Base-by-base conservation (phyloP, 2,329 filamentous ascomycete genomes). In the Fusarium oligoseptatum region DNA sequence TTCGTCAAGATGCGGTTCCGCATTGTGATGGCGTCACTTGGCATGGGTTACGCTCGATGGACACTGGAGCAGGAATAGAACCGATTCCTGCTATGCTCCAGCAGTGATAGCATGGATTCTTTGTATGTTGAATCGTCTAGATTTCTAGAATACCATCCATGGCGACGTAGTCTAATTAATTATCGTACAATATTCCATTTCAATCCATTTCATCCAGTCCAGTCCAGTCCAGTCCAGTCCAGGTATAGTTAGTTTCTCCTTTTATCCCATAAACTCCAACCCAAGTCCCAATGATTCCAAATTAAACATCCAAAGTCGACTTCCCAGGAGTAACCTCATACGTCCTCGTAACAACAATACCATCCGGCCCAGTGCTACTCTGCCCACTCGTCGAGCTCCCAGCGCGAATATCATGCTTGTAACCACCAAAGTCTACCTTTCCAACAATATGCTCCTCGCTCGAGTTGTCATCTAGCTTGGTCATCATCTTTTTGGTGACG, bases 391-490 rank as follows among this genome's bases (percentile, higher is more conserved):
- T 39, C n/a, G 76, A 73, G 45, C 77, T 78, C 11, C 66, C 76
- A 11, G 73, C 77, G 36, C 73, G 57, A 6, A 79, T 58, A 3
- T 79, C 75, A 2, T 66, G 69, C 64, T 76, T 77, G 36, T 76
- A 78, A 0, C 64, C 61, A 6, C 62, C 57, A 64, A 72, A 79
- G n/a, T 74, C 67, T 4, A 55, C 20, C 22, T 70, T 77, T 45
- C 75, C 66, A 6, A 82, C 78, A 14, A 82, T 82, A 29, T 78
- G 75, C 36, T 82, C 81, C 66, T 82, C 79, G 72, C 81, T 82
- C 22, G 77, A 80, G 57, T 79, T 81, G 14, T 79, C 77, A 37
- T 78, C 77, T 1, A 79, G 71, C 9, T 81, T 69, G 6, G 75
- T 73, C 68, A 79, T 75, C 66, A 71, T 74, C 12, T 75, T 75